A percentile compares a stretch with the other conserved stretches of the same genome.
Evolutionary conservation across 106 monocot genomes (phyloP).

Genomic region (Allium fistulosum): DNA sequence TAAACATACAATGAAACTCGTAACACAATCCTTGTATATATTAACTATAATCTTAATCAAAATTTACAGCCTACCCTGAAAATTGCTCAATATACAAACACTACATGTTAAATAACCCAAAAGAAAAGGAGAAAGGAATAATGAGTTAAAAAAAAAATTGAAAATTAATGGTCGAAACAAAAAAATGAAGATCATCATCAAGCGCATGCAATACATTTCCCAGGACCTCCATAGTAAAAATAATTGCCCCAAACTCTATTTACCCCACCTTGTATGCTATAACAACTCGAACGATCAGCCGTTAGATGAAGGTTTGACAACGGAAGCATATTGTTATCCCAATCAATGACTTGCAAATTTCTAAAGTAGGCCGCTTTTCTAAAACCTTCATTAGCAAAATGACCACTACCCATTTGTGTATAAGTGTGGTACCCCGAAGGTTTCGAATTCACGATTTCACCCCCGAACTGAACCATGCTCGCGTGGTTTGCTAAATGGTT

Average conservation of each 20-base stretch:
- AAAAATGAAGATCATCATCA: too few species aligned
- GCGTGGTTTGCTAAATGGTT: conserved; percentile 42
- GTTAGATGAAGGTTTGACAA: conserved; percentile 16
- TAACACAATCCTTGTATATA: conserved; percentile 7
- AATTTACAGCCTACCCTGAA: conserved; percentile 1
- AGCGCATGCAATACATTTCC: conserved; percentile 34
- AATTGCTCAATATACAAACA: conserved; percentile 1
- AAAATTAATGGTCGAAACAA: neutral
- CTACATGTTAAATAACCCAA: conserved; percentile 4
- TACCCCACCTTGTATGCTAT: conserved; percentile 30
- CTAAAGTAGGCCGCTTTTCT: conserved; percentile 41
- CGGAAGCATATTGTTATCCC: conserved; percentile 44
- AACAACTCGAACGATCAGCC: conserved; percentile 50
- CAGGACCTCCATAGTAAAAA: conserved; percentile 67
- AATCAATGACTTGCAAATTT: conserved; percentile 45
- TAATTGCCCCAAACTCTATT: conserved; percentile 52
- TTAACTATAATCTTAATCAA: conserved; percentile 4
- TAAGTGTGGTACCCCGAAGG: conserved; percentile 35
- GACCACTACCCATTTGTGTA: conserved; percentile 65
- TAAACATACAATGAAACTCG: neutral
- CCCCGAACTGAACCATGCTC: conserved; percentile 83
- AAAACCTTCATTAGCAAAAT: conserved; percentile 46
- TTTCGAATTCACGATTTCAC: conserved; percentile 60
- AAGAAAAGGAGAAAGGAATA: neutral
- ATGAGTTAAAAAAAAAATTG: neutral